These are phyloP conservation scores for Xylaria castorea DNA, from an alignment of 495 filamentous ascomycete genomes.

Conservation along the genomic window DNA sequence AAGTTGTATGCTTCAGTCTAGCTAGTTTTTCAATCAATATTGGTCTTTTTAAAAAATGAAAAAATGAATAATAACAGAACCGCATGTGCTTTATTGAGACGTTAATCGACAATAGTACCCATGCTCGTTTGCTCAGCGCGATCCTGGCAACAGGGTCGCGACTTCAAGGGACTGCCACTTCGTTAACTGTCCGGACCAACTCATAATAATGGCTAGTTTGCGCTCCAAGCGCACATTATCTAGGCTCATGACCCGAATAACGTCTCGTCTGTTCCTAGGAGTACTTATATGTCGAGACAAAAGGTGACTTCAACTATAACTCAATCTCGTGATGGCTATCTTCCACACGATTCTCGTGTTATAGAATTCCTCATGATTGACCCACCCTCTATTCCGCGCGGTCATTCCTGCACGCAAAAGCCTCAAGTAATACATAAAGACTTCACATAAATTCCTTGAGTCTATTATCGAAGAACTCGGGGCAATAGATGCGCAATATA, in stretches of 20 bases:
- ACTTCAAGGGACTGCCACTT: too few species aligned
- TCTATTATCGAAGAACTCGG: background rate
- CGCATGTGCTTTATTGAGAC: too few species aligned
- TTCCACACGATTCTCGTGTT: background rate
- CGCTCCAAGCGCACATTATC: background rate
- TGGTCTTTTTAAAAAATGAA: background rate
- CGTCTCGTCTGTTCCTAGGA: background rate
- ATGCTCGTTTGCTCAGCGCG: too few species aligned
- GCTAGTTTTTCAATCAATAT: background rate
- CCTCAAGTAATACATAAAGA: background rate
- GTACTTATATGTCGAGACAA: conserved; percentile 2
- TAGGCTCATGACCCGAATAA: background rate
- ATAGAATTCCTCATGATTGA: background rate
- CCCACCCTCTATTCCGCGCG: background rate
- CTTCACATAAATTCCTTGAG: background rate
- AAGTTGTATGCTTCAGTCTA: background rate
- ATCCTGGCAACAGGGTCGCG: too few species aligned
- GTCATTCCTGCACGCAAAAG: background rate
- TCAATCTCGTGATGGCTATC: background rate
- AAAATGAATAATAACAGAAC: background rate
- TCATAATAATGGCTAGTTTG: background rate
- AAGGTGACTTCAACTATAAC: background rate
- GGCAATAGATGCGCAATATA: conserved; percentile 3
- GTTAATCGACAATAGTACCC: too few species aligned
- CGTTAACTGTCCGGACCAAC: background rate